Evolutionary conservation across 768 basidiomycete genomes (phyloP).

Genomic region (Rubroboletus pulcherrimus): DNA sequence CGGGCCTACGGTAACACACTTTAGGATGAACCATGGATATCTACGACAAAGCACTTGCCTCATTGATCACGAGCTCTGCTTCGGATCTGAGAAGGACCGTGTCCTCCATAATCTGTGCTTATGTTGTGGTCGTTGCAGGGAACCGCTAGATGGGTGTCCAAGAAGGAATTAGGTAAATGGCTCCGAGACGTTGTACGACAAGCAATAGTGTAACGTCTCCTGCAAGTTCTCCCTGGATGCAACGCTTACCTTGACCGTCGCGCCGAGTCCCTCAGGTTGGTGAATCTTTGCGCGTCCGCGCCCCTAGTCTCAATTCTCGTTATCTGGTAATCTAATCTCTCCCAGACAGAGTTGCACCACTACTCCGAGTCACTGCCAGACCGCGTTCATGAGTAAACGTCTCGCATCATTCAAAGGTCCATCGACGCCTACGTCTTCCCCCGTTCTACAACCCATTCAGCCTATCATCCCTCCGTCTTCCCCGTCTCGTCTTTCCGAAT

Average conservation of each 20-base stretch:
- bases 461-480: slow-evolving; percentile 40
- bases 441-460: slow-evolving; percentile 44
- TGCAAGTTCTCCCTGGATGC: not conserved
- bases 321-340: slow-evolving; percentile 26
- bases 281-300: too few relatives aligned
- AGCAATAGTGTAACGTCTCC: not conserved
- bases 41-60: slow-evolving; percentile 13
- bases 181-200: too few relatives aligned
- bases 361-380: not conserved
- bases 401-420: slow-evolving; percentile 78
- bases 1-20: slow-evolving; percentile 47
- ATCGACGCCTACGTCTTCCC: slow-evolving; percentile 69
- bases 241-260: not conserved
- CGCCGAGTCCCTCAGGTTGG: too few relatives aligned
- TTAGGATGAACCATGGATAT: not conserved
- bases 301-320: not conserved
- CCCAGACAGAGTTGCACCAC: not conserved
- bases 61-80: slow-evolving; percentile 31
- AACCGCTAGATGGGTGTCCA: not conserved
- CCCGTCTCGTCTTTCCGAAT: slow-evolving; percentile 48
- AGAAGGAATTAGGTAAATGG: not conserved
- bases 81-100: slow-evolving; percentile 28
- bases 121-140: not conserved
- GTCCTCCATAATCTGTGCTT: slow-evolving; percentile 21
- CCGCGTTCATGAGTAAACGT: slow-evolving; percentile 44